Evolutionary conservation across 1,139 yeast genomes (phyloP), one percentile per base, ranked within the genome.

Genomic region (Suzukiozyma palmioleophila): DNA sequence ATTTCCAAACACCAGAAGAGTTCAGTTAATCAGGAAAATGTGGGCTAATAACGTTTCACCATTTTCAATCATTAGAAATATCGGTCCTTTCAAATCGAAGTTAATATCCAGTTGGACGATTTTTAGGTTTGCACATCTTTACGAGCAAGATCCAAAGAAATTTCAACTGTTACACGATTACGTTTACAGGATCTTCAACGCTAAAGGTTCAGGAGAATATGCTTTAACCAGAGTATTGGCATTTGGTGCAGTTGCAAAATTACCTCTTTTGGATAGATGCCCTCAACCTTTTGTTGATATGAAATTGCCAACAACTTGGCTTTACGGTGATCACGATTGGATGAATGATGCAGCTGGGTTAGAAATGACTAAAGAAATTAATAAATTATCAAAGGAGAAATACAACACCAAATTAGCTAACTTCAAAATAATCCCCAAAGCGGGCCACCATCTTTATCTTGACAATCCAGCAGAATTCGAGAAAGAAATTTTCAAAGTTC

Each of bases 361-460:
- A 33, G 70, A 67, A 43, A 64, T 67, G 62, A 57, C 58, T 2
- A 49, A 61, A 24, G 75, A 69, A 42, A 69, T 69, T 37, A 70
- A 70, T 43, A 41, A 52, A n/a, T 50, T 67, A 38, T 51, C 72
- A 0, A 41, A 44, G 11, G 44, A 46, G 6, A 39, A 43, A 9
- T 39, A 44, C 37, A 32, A 40, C 16, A 43, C 47, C 35, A 43
- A 48, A 12, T 48, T 64, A 37, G 67, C 73, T 2, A 35, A 47
- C 5, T 79, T 74, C 43, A 61, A 59, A 12, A 64, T 77, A 8
- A 64, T 85, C 1, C 56, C 67, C 2, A 64, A 75, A 38, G 79
- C 90, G 1, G 92, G 95, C 0, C 96, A 87, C 55, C 92, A 87
- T 58, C 59, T 87, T 41, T 85, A 85, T 51, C 62, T 87, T 44